Conservation (phyloP, 805 yeast genomes). For the Candida taoyuanica region DNA sequence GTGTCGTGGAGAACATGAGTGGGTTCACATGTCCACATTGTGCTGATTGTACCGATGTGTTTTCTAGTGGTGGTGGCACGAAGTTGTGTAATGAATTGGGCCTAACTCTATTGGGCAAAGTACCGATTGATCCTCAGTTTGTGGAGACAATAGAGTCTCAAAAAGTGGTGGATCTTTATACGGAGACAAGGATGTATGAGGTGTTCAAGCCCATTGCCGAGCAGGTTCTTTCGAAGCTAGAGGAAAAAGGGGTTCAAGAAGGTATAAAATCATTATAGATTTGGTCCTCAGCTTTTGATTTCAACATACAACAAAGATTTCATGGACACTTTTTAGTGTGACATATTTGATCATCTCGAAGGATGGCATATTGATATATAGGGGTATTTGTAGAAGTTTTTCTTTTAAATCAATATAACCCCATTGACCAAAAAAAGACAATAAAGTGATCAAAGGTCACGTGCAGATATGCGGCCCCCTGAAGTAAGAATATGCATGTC, state of each 20-base stretch:
- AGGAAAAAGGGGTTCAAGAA: slow-evolving; percentile 1
- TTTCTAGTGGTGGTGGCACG: slow-evolving; percentile 90
- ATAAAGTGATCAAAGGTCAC: too few species aligned
- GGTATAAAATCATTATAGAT: not conserved
- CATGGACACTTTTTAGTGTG: too few species aligned
- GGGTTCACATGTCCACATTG: slow-evolving; percentile 96
- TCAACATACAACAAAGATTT: too few species aligned
- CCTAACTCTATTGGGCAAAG: slow-evolving; percentile 72
- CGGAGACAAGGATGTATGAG: slow-evolving; percentile 10
- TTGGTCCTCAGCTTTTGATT: too few species aligned
- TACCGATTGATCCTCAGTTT: slow-evolving; percentile 92
- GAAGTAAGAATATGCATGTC: too few species aligned
- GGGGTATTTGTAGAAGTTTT: too few species aligned
- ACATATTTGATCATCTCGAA: too few species aligned
- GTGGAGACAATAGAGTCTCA: slow-evolving; percentile 78
- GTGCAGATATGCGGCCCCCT: too few species aligned
- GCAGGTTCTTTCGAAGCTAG: slow-evolving; percentile 7
- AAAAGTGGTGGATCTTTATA: slow-evolving; percentile 18
- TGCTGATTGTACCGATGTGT: slow-evolving; percentile 85
- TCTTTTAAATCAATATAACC: too few species aligned
- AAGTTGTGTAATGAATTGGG: slow-evolving; percentile 56
- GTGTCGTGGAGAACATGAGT: slow-evolving; percentile 93
- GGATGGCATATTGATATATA: too few species aligned
- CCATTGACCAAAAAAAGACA: too few species aligned
- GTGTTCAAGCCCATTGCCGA: slow-evolving; percentile 13